Percentiles rank a stretch among this genome's conserved stretches.
These are phyloP conservation scores for Nitzschia sp. DNA, from an alignment of 108 stramenopile species.

Conservation along the genomic window DNA sequence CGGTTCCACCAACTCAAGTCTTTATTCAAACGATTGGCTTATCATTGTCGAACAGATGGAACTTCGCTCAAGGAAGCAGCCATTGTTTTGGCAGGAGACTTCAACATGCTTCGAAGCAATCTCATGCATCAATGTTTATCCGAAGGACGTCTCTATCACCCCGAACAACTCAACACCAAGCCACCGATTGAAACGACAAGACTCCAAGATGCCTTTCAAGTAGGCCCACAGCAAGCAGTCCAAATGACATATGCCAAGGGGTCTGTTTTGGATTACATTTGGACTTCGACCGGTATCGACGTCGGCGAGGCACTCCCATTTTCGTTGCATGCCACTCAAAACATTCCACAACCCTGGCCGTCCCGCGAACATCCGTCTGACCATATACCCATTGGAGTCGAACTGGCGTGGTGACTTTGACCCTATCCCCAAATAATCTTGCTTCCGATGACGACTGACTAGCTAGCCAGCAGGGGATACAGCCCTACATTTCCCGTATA, in stretches of 20 bases:
- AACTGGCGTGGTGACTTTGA: conserved; percentile 21
- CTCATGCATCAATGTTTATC: conserved; percentile 27
- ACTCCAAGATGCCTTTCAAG: conserved; percentile 21
- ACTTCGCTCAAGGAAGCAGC: conserved; percentile 17
- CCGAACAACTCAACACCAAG: conserved; percentile 2
- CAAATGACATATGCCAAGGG: conserved; percentile 26
- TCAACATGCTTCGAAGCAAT: conserved; percentile 39
- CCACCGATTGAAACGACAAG: conserved; percentile 1
- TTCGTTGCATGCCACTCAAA: background rate
- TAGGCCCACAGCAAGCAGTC: background rate
- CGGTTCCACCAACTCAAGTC: conserved; percentile 41
- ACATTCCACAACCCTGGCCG: conserved; percentile 35
- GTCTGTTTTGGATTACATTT: conserved; percentile 43
- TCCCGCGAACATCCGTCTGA: conserved; percentile 43
- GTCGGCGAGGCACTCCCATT: conserved; percentile 18
- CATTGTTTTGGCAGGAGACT: conserved; percentile 43
- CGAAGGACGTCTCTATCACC: conserved; percentile 9
- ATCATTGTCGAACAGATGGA: conserved; percentile 17
- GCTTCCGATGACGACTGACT: no score
- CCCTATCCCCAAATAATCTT: background rate
- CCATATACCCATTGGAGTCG: conserved; percentile 38
- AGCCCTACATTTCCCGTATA: conserved; percentile 7
- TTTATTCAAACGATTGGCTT: conserved; percentile 37
- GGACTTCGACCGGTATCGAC: conserved; percentile 25
- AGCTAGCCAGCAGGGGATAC: background rate